Conservation (phyloP, 2,329 filamentous ascomycete species). For the Decorospora gaudefroyi region DNA sequence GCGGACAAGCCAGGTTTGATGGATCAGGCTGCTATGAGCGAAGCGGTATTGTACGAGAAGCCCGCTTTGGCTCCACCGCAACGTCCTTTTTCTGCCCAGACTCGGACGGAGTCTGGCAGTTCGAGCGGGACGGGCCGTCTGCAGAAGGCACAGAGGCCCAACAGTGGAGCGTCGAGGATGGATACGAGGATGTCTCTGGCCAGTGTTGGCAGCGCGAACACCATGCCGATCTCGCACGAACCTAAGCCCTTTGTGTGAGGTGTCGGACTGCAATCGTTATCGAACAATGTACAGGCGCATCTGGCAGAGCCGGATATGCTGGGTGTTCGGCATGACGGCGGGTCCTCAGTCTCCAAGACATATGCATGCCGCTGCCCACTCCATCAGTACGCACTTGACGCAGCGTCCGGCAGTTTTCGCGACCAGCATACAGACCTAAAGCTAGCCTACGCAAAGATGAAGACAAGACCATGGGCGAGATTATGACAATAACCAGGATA, state of each 20-base stretch:
- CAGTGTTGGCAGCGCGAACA: constrained; percentile 26
- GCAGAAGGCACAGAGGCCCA: constrained; percentile 5
- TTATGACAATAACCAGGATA: no score
- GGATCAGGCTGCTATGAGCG: constrained; percentile 10
- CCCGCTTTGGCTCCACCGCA: constrained; percentile 19
- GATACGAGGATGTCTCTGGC: constrained; percentile 19
- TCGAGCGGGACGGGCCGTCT: constrained; percentile 13
- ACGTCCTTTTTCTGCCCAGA: constrained; percentile 11
- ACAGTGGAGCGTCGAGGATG: constrained; percentile 2
- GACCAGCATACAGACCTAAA: no score
- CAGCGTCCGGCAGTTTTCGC: no score
- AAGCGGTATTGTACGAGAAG: constrained; percentile 23
- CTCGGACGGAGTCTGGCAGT: constrained; percentile 21
- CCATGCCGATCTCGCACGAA: constrained; percentile 21
- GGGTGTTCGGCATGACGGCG: no score
- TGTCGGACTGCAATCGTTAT: no score
- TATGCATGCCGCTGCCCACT: no score
- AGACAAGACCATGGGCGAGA: no score
- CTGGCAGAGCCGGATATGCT: no score
- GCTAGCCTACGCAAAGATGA: no score
- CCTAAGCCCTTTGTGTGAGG: constrained; percentile 33
- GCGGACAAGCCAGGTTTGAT: constrained; percentile 9
- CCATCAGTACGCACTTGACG: no score
- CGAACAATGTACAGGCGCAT: no score
- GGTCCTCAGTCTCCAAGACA: no score